Evolutionary conservation across 768 basidiomycete species (phyloP).

Genomic region (Psilocybe tampanensis): DNA sequence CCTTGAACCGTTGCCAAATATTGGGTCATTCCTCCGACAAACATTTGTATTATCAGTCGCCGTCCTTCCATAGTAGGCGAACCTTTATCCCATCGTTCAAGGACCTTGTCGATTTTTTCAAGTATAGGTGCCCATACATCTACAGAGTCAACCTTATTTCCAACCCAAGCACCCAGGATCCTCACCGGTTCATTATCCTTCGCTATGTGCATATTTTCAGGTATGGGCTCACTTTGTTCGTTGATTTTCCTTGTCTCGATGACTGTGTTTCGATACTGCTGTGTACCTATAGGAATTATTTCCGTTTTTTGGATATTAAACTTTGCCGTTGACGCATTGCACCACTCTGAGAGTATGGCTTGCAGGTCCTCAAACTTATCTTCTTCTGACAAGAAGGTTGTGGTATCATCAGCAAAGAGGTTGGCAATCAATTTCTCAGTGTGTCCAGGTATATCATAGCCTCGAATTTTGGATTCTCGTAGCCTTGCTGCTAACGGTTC

Average conservation of each 20-base stretch:
- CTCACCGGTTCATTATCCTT: too few relatives aligned
- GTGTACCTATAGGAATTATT: conserved; percentile 7
- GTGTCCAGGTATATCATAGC: not conserved
- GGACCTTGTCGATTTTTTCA: too few relatives aligned
- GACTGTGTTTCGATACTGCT: not conserved
- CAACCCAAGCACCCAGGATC: too few relatives aligned
- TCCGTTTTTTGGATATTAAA: conserved; percentile 44
- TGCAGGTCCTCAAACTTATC: conserved; percentile 28
- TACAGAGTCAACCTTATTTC: too few relatives aligned
- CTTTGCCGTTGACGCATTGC: conserved; percentile 35
- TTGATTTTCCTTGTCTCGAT: conserved; percentile 1
- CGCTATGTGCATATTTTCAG: too few relatives aligned
- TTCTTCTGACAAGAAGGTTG: conserved; percentile 27
- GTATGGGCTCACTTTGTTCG: not conserved
- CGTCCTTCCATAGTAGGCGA: too few relatives aligned
- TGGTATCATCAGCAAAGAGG: conserved; percentile 44
- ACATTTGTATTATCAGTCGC: too few relatives aligned
- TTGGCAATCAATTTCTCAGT: conserved; percentile 23
- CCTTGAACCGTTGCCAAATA: too few relatives aligned
- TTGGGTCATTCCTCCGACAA: too few relatives aligned
- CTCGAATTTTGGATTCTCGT: not conserved
- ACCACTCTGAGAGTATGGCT: conserved; percentile 38
- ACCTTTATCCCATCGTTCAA: too few relatives aligned
- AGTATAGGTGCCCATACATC: too few relatives aligned
- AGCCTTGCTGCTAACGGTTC: not conserved